Conservation (phyloP, 345 rosid genomes). For the Pugionium cornutum region DNA sequence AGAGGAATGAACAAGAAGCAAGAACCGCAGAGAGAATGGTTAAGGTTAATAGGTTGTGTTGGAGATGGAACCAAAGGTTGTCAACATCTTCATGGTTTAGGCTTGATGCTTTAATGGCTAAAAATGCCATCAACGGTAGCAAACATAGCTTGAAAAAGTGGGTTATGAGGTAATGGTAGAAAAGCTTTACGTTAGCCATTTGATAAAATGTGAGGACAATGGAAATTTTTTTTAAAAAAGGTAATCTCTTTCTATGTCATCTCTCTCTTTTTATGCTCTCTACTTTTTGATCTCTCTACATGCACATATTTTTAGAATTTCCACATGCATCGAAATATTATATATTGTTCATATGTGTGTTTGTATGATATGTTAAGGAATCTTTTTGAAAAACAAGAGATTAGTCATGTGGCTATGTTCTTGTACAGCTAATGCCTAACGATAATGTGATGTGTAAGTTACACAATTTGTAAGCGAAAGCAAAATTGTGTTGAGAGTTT, state of each 20-base stretch:
- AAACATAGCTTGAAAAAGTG: constrained; percentile 61
- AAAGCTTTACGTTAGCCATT: constrained; percentile 66
- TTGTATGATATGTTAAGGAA: neutral
- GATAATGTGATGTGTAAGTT: neutral
- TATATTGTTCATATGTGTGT: neutral
- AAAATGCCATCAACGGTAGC: constrained; percentile 59
- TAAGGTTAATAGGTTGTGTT: constrained; percentile 55
- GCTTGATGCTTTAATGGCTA: constrained; percentile 49
- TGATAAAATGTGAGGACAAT: constrained; percentile 6
- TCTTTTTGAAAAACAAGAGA: neutral
- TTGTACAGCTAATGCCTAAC: neutral
- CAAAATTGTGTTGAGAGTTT: constrained; percentile 1
- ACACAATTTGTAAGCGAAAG: neutral
- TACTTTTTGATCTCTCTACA: constrained; percentile 6
- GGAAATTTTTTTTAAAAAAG: neutral
- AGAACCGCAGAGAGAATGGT: constrained; percentile 44
- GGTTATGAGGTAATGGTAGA: constrained; percentile 61
- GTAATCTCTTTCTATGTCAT: neutral
- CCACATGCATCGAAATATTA: constrained; percentile 11
- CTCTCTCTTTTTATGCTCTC: neutral
- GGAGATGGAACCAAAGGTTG: constrained; percentile 54
- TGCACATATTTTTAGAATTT: constrained; percentile 18
- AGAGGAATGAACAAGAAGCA: constrained; percentile 51
- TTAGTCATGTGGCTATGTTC: constrained; percentile 14
- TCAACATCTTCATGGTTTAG: constrained; percentile 54